Conservation (phyloP, 2,329 filamentous ascomycete species). For the Polychaeton citri region DNA sequence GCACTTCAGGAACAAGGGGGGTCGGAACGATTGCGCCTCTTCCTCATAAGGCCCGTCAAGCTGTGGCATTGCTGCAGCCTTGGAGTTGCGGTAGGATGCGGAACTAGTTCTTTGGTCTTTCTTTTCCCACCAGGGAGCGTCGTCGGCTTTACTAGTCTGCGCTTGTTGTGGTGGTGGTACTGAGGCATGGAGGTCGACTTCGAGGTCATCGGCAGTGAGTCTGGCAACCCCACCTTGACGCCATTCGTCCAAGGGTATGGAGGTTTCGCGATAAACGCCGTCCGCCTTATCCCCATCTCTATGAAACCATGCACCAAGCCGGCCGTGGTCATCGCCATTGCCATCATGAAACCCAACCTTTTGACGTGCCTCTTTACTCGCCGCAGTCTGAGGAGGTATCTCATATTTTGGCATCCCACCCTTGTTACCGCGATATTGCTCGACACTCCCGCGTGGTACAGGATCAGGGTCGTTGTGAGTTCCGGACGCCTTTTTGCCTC, state of each 20-base stretch:
- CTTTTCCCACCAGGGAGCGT: conserved; percentile 62
- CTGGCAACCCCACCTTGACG: conserved; percentile 25
- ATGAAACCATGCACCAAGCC: background rate
- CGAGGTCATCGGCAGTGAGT: conserved; percentile 30
- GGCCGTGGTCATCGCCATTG: no score
- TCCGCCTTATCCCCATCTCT: background rate
- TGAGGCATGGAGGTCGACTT: conserved; percentile 21
- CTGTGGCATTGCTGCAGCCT: conserved; percentile 30
- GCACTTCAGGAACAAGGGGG: conserved; percentile 72
- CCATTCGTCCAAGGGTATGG: conserved; percentile 47
- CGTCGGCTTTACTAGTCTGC: conserved; percentile 3
- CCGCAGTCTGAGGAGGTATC: no score
- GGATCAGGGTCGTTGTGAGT: no score
- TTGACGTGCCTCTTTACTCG: no score
- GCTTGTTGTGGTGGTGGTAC: conserved; percentile 3
- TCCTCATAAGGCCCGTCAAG: conserved; percentile 55
- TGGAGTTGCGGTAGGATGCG: conserved; percentile 14
- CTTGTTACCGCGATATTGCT: no score
- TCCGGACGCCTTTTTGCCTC: no score
- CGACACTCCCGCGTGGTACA: no score
- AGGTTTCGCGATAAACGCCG: conserved; percentile 37
- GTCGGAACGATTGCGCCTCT: conserved; percentile 59
- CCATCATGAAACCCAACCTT: no score
- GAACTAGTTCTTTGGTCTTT: conserved; percentile 11
- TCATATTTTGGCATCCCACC: no score